Base-by-base conservation (phyloP, 2,329 filamentous ascomycete species). In the Colletotrichum eleusines region DNA sequence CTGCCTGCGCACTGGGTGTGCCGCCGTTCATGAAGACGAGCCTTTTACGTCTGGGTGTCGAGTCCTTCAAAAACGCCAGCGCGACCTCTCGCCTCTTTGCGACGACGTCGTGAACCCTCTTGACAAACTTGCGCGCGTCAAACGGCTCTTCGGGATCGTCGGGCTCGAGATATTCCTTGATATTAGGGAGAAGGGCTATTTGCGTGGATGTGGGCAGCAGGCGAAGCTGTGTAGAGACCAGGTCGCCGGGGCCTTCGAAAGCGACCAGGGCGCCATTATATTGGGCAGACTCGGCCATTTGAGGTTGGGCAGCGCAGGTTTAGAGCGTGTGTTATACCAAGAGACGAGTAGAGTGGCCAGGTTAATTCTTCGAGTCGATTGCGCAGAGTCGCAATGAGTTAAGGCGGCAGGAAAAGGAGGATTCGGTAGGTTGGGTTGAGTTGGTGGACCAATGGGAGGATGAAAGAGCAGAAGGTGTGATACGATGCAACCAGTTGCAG, bases 21-120 rank as follows among this genome's bases (percentile, higher is more conserved):
- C 89, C 88, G 3, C 89, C 89, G 63, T 89, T 85, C 78, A 89
- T 80, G 73, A 91, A 90, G 9, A 90, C 89, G 5, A 91, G 77
- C 67, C 85, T 84, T 73, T 86, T 89, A 69, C 84, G 83, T 62
- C 79, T 78, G 12, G 80, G 76, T 1, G 82, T 83, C 8, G 86
- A 84, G 12, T 80, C 80, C 50, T 79, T 77, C 31, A 91, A 77
- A 74, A 91, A 91, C 2, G 80, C 76, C 38, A 81, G 78, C 9
- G 89, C 89, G 53, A 80, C 80, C 63, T 86, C 80, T 38, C 81
- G 80, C 51, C 89, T 85, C 23, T 81, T 78, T 58, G 78, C 73
- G 38, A 84, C 81, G 20, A 87, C 88, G 58, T 84, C 78, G 74
- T 90, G 87, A 8, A 89, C 81, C 63, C 80, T 78, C 51, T 82